phyloP scores from a whole-genome alignment of 768 basidiomycete species.

The Russula ochroleuca region DNA sequence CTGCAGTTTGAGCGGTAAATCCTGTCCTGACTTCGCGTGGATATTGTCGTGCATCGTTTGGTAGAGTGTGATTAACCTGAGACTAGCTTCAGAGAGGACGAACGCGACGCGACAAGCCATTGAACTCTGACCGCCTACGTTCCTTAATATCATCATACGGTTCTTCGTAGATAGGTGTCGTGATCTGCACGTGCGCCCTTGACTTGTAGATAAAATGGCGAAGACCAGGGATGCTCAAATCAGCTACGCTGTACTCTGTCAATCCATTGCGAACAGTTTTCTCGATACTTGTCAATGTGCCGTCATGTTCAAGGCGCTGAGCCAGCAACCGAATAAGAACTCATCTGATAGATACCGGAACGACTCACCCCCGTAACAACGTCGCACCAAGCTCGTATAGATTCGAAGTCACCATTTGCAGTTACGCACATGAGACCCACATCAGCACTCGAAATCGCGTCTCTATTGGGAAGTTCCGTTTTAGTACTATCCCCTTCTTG shows the following conservation, averaged over 20 bases:
- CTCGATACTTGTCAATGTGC: constrained; percentile 49
- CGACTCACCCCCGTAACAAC: constrained; percentile 52
- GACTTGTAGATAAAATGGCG: constrained; percentile 97
- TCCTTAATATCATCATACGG: constrained; percentile 66
- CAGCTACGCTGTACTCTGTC: constrained; percentile 64
- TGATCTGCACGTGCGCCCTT: constrained; percentile 82
- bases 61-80: constrained; percentile 80
- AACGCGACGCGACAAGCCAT: constrained; percentile 6
- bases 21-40: constrained; percentile 85
- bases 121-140: constrained; percentile 48
- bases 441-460: constrained; percentile 21
- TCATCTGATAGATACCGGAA: not conserved
- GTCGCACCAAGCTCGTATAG: constrained; percentile 74
- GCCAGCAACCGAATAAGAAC: not conserved
- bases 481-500: constrained; percentile 3
- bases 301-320: constrained; percentile 64
- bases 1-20: constrained; percentile 75
- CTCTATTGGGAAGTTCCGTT: constrained; percentile 1
- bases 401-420: constrained; percentile 78
- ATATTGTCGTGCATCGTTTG: constrained; percentile 84
- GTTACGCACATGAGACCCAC: constrained; percentile 73
- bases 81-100: constrained; percentile 18
- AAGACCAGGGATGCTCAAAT: constrained; percentile 82
- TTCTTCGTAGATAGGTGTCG: constrained; percentile 79
- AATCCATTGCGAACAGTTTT: constrained; percentile 45